Base-by-base conservation (phyloP, 768 basidiomycete species). In the Lanmaoa rubissima region DNA sequence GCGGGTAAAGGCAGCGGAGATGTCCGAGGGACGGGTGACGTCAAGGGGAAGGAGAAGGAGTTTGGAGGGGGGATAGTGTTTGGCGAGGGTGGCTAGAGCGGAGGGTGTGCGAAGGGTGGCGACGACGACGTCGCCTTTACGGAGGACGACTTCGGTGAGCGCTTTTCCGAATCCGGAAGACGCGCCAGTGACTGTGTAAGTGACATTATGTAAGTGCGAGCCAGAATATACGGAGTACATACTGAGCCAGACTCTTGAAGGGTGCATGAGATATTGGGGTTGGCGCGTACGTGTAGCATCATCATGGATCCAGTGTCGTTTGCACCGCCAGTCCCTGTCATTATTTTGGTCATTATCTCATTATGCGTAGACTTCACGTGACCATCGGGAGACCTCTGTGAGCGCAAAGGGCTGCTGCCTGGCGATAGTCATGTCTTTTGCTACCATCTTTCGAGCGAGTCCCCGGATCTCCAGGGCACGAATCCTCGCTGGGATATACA, bases 61-160 rank as follows among this genome's bases (percentile, higher is more conserved):
- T 12, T 66, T 64, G 14, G 69, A 61, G 14, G 61, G 44, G 6
- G 67, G 58, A 50, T 74, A 73, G 21, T 65, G 40, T 0, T 55
- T 44, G 5, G 58, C 36, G 31, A 70, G 74, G 14, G 67, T 59
- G 12, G 53, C 38, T 24, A 77, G 63, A 17, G 52, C 65, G 10
- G 59, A 65, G 1, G 78, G 76, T 32, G 61, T 74, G 46, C 79
- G 75, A 14, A 76, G 66, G 14, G 79, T 77, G 6, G 80, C 77
- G 48, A 76, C 68, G 38, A 68, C 77, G 12, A 62, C 70, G 53
- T 76, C 75, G 8, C 76, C 77, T 12, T 69, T 60, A 2, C 43
- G 50, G 19, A 79, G 72, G 41, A 67, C 69, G 19, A 53, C 50
- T 47, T 75, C 68, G 11, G 65, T 64, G 55, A 73, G 61, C n/a